These are phyloP conservation scores for Xerocomus spinulosus DNA, from an alignment of 768 basidiomycete genomes.

Conservation along the genomic window DNA sequence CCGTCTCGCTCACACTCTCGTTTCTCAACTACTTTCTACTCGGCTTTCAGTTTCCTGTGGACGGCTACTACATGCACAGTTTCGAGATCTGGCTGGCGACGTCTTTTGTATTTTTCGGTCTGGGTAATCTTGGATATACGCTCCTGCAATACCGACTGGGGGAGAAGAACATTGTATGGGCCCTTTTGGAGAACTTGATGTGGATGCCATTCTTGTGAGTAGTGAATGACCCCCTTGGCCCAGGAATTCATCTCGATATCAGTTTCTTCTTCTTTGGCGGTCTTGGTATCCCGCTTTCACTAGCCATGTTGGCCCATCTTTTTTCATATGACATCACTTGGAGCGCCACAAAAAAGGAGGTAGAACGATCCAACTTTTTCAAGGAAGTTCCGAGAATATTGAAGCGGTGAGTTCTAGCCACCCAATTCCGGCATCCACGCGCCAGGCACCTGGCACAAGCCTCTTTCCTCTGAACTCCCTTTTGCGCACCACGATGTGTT, in stretches of 20 bases:
- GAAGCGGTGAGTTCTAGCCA: constrained; percentile 35
- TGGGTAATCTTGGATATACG: constrained; percentile 67
- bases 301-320: constrained; percentile 51
- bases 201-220: constrained; percentile 38
- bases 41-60: constrained; percentile 67
- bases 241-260: constrained; percentile 3
- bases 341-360: constrained; percentile 71
- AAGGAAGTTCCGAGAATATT: constrained; percentile 81
- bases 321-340: constrained; percentile 57
- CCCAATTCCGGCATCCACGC: background rate
- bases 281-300: constrained; percentile 48
- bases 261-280: constrained; percentile 56
- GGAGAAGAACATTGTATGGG: constrained; percentile 23
- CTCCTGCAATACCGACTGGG: constrained; percentile 72
- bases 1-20: constrained; percentile 60
- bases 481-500: background rate
- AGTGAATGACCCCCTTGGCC: background rate
- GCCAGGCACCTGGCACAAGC: background rate
- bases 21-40: constrained; percentile 72
- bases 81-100: constrained; percentile 81
- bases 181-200: constrained; percentile 23
- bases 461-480: background rate
- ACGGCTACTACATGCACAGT: constrained; percentile 72
- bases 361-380: constrained; percentile 87
- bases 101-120: constrained; percentile 71